Evolutionary conservation across 352 stramenopile genomes (phyloP).

Genomic region (Phytophthora pini): DNA sequence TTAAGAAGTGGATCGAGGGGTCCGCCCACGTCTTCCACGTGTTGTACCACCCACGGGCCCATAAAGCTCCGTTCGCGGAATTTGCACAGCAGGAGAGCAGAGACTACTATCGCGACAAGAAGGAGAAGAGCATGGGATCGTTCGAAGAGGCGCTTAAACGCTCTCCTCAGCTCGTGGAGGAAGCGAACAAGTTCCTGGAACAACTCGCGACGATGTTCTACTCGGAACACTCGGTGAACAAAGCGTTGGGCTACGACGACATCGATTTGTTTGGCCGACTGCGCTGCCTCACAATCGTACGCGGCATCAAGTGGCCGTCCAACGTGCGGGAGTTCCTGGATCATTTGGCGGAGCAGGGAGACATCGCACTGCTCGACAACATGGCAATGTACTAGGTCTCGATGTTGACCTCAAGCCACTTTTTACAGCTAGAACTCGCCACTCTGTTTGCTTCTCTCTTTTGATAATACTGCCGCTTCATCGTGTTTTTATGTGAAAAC

Average conservation of each 20-base stretch:
- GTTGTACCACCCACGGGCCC: slow-evolving; percentile 57
- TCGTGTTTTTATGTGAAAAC: not conserved
- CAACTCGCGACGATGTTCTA: slow-evolving; percentile 47
- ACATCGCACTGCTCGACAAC: slow-evolving; percentile 47
- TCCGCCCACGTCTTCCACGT: slow-evolving; percentile 42
- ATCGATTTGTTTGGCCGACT: slow-evolving; percentile 58
- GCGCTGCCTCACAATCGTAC: slow-evolving; percentile 57
- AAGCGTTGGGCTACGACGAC: slow-evolving; percentile 57
- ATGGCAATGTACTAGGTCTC: slow-evolving; percentile 38
- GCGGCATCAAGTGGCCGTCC: slow-evolving; percentile 49
- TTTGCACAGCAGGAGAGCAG: slow-evolving; percentile 49
- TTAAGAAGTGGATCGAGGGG: slow-evolving; percentile 59
- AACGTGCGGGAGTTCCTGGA: slow-evolving; percentile 57
- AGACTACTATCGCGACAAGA: slow-evolving; percentile 65
- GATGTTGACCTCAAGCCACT: not conserved
- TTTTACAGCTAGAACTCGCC: not conserved
- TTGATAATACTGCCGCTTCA: not conserved
- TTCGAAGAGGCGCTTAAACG: slow-evolving; percentile 51
- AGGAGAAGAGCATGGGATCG: slow-evolving; percentile 56
- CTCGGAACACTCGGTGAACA: slow-evolving; percentile 54
- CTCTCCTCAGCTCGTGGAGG: slow-evolving; percentile 44
- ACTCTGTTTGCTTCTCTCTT: not conserved
- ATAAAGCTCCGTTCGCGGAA: slow-evolving; percentile 51
- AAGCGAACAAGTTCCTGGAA: slow-evolving; percentile 45
- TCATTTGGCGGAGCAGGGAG: slow-evolving; percentile 43